A percentile compares a stretch with the other conserved stretches of the same genome.
These are phyloP conservation scores for Podospora appendiculata DNA, from an alignment of 495 filamentous ascomycete species.

Conservation along the genomic window DNA sequence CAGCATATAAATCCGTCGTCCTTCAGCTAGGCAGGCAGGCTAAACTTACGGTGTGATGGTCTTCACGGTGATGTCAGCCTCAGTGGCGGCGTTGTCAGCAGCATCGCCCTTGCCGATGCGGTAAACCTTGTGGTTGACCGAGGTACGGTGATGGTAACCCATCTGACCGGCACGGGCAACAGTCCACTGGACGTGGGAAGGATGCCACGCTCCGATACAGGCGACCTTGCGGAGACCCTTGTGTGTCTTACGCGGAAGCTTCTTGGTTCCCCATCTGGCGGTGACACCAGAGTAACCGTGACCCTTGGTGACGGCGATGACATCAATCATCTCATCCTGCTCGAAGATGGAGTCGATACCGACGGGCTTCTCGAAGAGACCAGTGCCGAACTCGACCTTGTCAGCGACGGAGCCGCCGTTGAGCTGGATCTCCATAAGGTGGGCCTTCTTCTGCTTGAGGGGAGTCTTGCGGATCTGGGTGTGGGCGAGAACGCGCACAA, in stretches of 20 bases:
- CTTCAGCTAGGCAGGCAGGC: background rate
- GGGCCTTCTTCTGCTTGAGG: slow-evolving; percentile 99
- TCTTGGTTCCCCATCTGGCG: slow-evolving; percentile 98
- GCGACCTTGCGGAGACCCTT: slow-evolving; percentile 99
- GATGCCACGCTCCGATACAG: slow-evolving; percentile 99
- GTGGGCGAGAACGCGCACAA: slow-evolving; percentile 98
- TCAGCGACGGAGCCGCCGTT: slow-evolving; percentile 92
- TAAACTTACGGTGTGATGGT: slow-evolving; percentile 92
- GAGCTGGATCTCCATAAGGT: slow-evolving; percentile 99
- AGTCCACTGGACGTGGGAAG: slow-evolving; percentile 99
- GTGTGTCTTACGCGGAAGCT: slow-evolving; percentile 99
- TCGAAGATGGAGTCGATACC: slow-evolving; percentile 93
- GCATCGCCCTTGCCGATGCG: slow-evolving; percentile 88
- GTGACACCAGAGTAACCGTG: slow-evolving; percentile 98
- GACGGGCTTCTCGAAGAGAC: slow-evolving; percentile 97
- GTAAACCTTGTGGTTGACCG: slow-evolving; percentile 99
- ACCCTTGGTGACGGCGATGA: slow-evolving; percentile 99
- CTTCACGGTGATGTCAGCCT: slow-evolving; percentile 98
- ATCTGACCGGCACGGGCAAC: slow-evolving; percentile 99
- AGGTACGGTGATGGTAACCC: slow-evolving; percentile 99
- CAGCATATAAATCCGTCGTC: slow-evolving; percentile 1
- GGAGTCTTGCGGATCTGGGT: slow-evolving; percentile 99
- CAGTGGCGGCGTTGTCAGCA: slow-evolving; percentile 86
- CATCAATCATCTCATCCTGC: slow-evolving; percentile 99
- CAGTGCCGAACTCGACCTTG: slow-evolving; percentile 93